Conservation (phyloP, 2,329 filamentous ascomycete genomes). For the Nectriaceae sp. region DNA sequence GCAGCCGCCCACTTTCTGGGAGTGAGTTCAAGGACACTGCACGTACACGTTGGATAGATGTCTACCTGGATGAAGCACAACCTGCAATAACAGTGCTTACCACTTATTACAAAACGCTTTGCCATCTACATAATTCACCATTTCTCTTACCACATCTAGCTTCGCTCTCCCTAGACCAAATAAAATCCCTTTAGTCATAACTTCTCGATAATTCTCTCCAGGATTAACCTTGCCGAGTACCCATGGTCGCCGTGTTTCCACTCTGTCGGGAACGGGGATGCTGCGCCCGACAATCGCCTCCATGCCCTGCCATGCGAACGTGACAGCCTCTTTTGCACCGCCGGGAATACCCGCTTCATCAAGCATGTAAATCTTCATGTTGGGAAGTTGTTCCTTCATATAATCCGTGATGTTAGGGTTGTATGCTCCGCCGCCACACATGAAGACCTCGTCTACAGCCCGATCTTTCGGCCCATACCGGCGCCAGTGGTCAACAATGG, state of each 20-base stretch:
- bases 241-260: constrained; percentile 52
- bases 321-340: constrained; percentile 57
- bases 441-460: constrained; percentile 56
- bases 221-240: constrained; percentile 58
- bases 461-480: constrained; percentile 33
- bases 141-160: constrained; percentile 48
- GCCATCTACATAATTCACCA: constrained; percentile 52
- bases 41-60: too few relatives aligned
- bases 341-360: constrained; percentile 59
- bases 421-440: constrained; percentile 58
- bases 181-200: constrained; percentile 52
- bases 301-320: constrained; percentile 62
- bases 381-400: constrained; percentile 51
- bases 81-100: too few relatives aligned
- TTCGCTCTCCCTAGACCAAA: constrained; percentile 49
- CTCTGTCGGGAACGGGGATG: constrained; percentile 53
- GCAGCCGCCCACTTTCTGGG: too few relatives aligned
- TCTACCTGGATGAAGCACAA: too few relatives aligned
- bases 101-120: constrained; percentile 48
- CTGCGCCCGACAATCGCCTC: constrained; percentile 57
- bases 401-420: constrained; percentile 35
- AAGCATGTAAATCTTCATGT: constrained; percentile 53
- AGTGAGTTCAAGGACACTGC: neutral
- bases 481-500: constrained; percentile 52
- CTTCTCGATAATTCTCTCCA: constrained; percentile 54